A percentile compares a stretch with the other conserved stretches of the same genome.
Evolutionary conservation across 2,329 filamentous ascomycete genomes (phyloP).

Genomic region (Metarhizium robertsii): DNA sequence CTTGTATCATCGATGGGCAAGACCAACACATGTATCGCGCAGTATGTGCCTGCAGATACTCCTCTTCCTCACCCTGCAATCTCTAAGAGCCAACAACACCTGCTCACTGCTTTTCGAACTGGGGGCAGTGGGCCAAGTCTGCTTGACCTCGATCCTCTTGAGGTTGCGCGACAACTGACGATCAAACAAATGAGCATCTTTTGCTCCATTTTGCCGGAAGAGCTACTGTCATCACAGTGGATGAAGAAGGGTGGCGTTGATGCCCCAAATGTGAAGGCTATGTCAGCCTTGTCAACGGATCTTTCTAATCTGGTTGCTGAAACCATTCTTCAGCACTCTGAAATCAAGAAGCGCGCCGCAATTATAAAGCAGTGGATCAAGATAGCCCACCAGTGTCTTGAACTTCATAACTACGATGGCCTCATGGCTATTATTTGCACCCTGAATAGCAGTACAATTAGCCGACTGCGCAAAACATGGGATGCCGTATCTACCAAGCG

Average conservation of each 20-base stretch:
- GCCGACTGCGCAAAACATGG: constrained; percentile 84
- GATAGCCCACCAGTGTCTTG: constrained; percentile 75
- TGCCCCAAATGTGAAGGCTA: constrained; percentile 83
- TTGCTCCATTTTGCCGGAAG: constrained; percentile 83
- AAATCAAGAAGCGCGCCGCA: constrained; percentile 81
- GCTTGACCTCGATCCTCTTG: constrained; percentile 82
- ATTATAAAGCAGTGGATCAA: constrained; percentile 99
- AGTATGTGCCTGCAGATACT: constrained; percentile 61
- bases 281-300: constrained; percentile 88
- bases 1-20: constrained; percentile 82
- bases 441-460: constrained; percentile 83
- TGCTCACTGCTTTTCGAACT: constrained; percentile 65
- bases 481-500: constrained; percentile 78
- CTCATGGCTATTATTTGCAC: constrained; percentile 96
- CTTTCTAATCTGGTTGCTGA: constrained; percentile 88
- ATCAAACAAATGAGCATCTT: constrained; percentile 88
- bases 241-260: constrained; percentile 75
- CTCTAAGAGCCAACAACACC: constrained; percentile 65
- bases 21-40: constrained; percentile 64
- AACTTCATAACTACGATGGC: constrained; percentile 91
- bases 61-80: constrained; percentile 62
- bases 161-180: constrained; percentile 86
- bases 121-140: constrained; percentile 64
- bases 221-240: constrained; percentile 87
- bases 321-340: constrained; percentile 78